Evolutionary conservation across 2,329 filamentous ascomycete species (phyloP).

Genomic region (Xylariaceae sp.): DNA sequence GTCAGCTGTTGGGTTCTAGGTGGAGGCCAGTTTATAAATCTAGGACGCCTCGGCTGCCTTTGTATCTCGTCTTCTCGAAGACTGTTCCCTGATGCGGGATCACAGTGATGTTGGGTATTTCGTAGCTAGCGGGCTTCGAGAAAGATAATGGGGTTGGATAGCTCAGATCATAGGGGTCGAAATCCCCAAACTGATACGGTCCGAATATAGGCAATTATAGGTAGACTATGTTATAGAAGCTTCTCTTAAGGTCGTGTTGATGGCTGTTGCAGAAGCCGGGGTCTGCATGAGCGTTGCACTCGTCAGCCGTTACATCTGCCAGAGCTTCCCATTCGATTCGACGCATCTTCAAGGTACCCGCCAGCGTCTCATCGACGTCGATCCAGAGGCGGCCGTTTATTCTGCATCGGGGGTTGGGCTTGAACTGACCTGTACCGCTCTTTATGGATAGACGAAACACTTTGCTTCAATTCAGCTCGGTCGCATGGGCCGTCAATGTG

Average conservation of each 20-base stretch:
- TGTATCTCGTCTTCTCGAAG: too few relatives aligned
- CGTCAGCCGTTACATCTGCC: slow-evolving; percentile 17
- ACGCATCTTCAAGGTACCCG: not conserved
- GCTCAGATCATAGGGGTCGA: too few relatives aligned
- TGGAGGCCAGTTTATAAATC: too few relatives aligned
- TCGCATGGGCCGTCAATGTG: not conserved
- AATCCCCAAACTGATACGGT: too few relatives aligned
- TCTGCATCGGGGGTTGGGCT: not conserved
- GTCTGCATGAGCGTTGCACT: slow-evolving; percentile 17
- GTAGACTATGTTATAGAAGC: too few relatives aligned
- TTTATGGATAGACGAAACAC: not conserved
- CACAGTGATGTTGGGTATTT: too few relatives aligned
- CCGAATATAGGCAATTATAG: too few relatives aligned
- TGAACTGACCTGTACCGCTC: slow-evolving; percentile 10
- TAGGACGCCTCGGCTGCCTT: too few relatives aligned
- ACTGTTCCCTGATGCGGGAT: too few relatives aligned
- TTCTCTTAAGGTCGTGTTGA: not conserved
- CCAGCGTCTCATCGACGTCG: slow-evolving; percentile 7
- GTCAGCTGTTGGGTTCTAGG: too few relatives aligned
- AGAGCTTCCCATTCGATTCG: slow-evolving; percentile 2
- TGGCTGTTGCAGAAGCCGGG: slow-evolving; percentile 9
- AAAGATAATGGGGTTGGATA: too few relatives aligned
- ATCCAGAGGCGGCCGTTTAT: slow-evolving; percentile 4
- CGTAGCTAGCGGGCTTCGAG: too few relatives aligned
- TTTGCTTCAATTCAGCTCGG: not conserved